Conservation (phyloP, 1,284 basidiomycete genomes). For the Athelia sp. region DNA sequence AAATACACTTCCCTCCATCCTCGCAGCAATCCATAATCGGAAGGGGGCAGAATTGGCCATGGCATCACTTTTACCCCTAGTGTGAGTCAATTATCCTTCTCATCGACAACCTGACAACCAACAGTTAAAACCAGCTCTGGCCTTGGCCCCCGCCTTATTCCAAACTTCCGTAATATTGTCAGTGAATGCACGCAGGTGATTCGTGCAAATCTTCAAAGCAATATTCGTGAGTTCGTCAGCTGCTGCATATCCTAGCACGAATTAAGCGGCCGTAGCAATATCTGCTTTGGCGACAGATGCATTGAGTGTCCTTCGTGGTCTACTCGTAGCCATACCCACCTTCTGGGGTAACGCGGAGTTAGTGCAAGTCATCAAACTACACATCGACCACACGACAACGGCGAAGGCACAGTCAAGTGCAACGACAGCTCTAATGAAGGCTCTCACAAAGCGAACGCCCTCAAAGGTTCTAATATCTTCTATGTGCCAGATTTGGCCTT, state of each 20-base stretch:
- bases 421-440: conserved; percentile 41
- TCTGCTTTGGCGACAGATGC: conserved; percentile 29
- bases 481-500: conserved; percentile 53
- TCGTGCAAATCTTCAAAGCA: conserved; percentile 33
- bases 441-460: conserved; percentile 65
- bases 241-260: neutral
- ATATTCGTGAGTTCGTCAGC: conserved; percentile 16
- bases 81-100: conserved; percentile 31
- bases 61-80: conserved; percentile 51
- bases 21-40: conserved; percentile 41
- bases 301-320: conserved; percentile 45
- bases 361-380: conserved; percentile 48
- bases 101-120: neutral
- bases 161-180: conserved; percentile 73
- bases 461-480: conserved; percentile 65
- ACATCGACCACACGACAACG: conserved; percentile 39
- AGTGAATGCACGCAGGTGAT: conserved; percentile 50
- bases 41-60: conserved; percentile 38
- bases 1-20: conserved; percentile 51
- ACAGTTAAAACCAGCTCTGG: conserved; percentile 41
- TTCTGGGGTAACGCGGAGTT: conserved; percentile 70
- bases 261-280: conserved; percentile 9
- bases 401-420: conserved; percentile 20
- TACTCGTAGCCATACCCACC: conserved; percentile 59
- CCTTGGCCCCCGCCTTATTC: conserved; percentile 84